Evolutionary conservation across 1,139 yeast species (phyloP).

Genomic region (Komagataea norvegica): DNA sequence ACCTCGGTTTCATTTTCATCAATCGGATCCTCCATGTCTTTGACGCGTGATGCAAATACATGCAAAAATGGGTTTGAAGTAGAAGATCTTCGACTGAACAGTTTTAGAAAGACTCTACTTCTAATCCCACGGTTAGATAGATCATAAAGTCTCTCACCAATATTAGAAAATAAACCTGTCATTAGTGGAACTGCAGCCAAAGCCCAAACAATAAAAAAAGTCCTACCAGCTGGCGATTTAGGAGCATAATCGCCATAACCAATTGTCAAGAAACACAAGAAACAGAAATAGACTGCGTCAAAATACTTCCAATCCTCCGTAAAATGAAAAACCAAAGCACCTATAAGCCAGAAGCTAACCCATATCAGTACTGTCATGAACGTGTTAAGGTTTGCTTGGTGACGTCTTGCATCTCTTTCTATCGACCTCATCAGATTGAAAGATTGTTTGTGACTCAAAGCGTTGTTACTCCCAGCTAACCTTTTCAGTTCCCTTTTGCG

Average conservation of each 20-base stretch:
- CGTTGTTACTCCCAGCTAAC: conserved; percentile 20
- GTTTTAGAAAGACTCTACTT: conserved; percentile 7
- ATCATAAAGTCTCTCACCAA: conserved; percentile 55
- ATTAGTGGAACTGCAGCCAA: conserved; percentile 78
- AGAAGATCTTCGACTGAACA: conserved; percentile 11
- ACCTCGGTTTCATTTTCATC: conserved; percentile 17
- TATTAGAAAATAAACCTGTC: conserved; percentile 72
- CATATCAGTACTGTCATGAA: conserved; percentile 43
- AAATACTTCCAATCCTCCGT: conserved; percentile 68
- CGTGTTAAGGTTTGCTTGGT: conserved; percentile 34
- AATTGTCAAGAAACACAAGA: conserved; percentile 69
- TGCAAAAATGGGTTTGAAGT: not conserved
- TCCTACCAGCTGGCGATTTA: conserved; percentile 54
- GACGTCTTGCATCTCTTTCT: conserved; percentile 35
- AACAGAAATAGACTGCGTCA: conserved; percentile 65
- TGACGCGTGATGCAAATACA: not conserved
- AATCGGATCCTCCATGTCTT: conserved; percentile 4
- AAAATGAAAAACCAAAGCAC: conserved; percentile 57
- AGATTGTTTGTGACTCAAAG: conserved; percentile 37
- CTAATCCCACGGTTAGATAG: conserved; percentile 27
- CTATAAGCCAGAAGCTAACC: conserved; percentile 60
- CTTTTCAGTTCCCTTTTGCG: conserved; percentile 26
- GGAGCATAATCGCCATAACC: conserved; percentile 84
- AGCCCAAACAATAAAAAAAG: conserved; percentile 76
- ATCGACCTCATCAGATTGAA: conserved; percentile 52